Base-by-base conservation (phyloP, 768 basidiomycete species). In the Ephemerocybe angulata region DNA sequence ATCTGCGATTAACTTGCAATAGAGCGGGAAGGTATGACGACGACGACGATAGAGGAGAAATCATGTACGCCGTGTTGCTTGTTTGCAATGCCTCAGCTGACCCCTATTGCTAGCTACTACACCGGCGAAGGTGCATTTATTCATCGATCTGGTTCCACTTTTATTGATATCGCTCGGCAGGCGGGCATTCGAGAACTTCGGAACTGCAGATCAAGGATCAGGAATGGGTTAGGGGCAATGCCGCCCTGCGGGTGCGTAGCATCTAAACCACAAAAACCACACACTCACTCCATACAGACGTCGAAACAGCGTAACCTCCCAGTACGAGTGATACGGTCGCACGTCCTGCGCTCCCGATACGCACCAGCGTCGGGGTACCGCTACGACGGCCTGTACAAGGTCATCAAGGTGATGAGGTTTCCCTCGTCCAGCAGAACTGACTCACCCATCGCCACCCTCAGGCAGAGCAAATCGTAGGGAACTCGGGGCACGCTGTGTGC, bases 191-290 rank as follows among this genome's bases (percentile, higher is more conserved):
- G 19, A 13, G 48, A 30, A 19, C 17, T 12, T n/a, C 48, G 4
- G 48, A 50, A 22, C n/a, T 50, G 48, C 48, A 50, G 48, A 50
- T 33, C 31, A 7, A 24, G 31, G 48, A 50, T 24, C 48, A 50
- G 30, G 48, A 31, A 8, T 50, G 48, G 48, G 31, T 35, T 13
- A 17, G 48, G 31, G 48, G 48, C 4, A 50, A 50, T 21, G 48
- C 48, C 13, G 48, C 48, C 7, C n/a, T 50, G 15, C 31, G n/a
- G 29, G 48, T 50, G 21, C 27, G 31, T 31, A 6, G 13, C 11
- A n/a, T n/a, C n/a, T n/a, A n/a, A n/a, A 10, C 2, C 15, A 28
- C 28, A 15, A 24, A 13, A 15, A 10, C 19, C 15, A 19, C 6
- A 22, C 15, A 33, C 19, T 21, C 21, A 21, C n/a, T 12, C n/a